Evolutionary conservation across 1,139 yeast genomes (phyloP).

Genomic region (Arxiozyma slooffiae): DNA sequence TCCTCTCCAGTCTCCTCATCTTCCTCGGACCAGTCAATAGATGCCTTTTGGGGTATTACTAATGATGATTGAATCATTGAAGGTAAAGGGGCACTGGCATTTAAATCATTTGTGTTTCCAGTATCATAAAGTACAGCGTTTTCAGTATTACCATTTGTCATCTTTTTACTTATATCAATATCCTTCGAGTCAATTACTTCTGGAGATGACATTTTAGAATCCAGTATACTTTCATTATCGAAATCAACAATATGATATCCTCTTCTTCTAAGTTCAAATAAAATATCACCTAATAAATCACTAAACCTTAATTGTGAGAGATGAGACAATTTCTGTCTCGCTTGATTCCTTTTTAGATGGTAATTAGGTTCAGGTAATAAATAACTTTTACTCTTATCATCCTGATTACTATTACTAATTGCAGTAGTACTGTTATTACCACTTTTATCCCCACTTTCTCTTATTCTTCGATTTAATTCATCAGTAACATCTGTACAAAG

Average conservation of each 20-base stretch:
- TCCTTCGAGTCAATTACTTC: not conserved
- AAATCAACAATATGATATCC: slow-evolving; percentile 34
- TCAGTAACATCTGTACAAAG: slow-evolving; percentile 18
- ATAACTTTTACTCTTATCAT: slow-evolving; percentile 38
- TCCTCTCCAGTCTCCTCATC: no score
- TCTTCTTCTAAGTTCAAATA: slow-evolving; percentile 78
- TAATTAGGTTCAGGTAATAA: slow-evolving; percentile 61
- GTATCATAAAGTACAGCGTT: not conserved
- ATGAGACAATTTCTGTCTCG: slow-evolving; percentile 82
- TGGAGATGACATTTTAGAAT: not conserved
- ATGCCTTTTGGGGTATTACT: slow-evolving; percentile 68
- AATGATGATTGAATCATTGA: slow-evolving; percentile 33
- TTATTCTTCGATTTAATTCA: slow-evolving; percentile 16
- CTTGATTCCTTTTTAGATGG: slow-evolving; percentile 93
- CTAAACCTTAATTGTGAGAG: slow-evolving; percentile 75
- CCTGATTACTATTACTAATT: slow-evolving; percentile 22
- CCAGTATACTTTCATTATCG: not conserved
- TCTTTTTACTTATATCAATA: no score
- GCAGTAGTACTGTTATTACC: slow-evolving; percentile 36
- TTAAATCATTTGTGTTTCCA: not conserved
- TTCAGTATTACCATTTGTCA: not conserved
- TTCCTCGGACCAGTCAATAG: slow-evolving; percentile 75
- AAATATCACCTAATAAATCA: slow-evolving; percentile 83
- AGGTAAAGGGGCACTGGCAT: slow-evolving; percentile 34
- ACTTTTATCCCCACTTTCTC: slow-evolving; percentile 28